phyloP scores from a whole-genome alignment of 371 early-diverging fungal species.

The Catenaria anguillulae region DNA sequence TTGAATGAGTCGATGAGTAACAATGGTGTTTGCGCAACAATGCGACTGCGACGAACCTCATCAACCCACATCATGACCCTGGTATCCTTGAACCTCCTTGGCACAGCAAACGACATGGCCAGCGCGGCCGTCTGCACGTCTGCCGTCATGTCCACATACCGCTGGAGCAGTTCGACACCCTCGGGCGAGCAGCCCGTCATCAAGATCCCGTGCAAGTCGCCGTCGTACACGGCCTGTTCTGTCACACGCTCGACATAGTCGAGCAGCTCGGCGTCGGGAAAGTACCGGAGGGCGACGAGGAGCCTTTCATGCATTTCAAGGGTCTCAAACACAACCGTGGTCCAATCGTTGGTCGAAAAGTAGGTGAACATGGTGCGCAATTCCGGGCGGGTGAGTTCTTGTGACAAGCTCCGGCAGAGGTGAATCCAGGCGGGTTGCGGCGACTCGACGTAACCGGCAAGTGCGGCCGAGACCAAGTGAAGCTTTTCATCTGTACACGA shows the following conservation, averaged over 20 bases:
- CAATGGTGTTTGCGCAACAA: too few relatives aligned
- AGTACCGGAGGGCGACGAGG: slow-evolving; percentile 56
- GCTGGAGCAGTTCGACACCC: slow-evolving; percentile 50
- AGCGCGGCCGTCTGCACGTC: slow-evolving; percentile 82
- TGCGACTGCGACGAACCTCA: slow-evolving; percentile 17
- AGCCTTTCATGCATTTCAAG: slow-evolving; percentile 56
- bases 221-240: slow-evolving; percentile 30
- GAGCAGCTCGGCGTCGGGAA: slow-evolving; percentile 51
- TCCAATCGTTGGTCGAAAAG: slow-evolving; percentile 60
- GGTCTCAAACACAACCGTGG: slow-evolving; percentile 41
- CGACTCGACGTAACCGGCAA: slow-evolving; percentile 38
- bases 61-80: not conserved
- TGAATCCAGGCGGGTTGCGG: slow-evolving; percentile 37
- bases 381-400: slow-evolving; percentile 36
- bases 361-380: slow-evolving; percentile 61
- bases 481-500: slow-evolving; percentile 64
- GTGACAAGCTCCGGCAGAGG: slow-evolving; percentile 41
- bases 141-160: slow-evolving; percentile 65
- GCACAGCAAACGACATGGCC: slow-evolving; percentile 39
- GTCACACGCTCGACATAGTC: slow-evolving; percentile 33
- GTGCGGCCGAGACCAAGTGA: slow-evolving; percentile 56
- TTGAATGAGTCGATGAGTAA: too few relatives aligned
- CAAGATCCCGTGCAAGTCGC: slow-evolving; percentile 56
- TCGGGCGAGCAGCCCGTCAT: slow-evolving; percentile 47
- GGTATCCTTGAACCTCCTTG: slow-evolving; percentile 24